Evolutionary conservation across 2,329 filamentous ascomycete genomes (phyloP).

Genomic region (Tolypocladium paradoxum): DNA sequence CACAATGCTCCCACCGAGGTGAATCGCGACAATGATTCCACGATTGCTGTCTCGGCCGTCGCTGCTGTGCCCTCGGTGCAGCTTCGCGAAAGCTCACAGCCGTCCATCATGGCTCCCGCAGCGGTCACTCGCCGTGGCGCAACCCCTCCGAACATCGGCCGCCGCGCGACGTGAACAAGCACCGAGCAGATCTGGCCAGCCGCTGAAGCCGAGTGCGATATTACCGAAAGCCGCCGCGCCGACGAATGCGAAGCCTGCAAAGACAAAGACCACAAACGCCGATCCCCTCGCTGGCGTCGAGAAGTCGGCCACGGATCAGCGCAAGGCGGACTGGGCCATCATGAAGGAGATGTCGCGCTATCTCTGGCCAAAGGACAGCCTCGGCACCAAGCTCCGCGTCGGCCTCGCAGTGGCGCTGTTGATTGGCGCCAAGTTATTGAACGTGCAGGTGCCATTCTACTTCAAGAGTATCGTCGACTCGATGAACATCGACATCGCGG

Average conservation of each 20-base stretch:
- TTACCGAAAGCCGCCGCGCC: constrained; percentile 1
- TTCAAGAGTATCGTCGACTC: constrained; percentile 97
- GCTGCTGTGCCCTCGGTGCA: constrained; percentile 20
- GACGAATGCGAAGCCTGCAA: constrained; percentile 7
- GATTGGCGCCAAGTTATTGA: constrained; percentile 85
- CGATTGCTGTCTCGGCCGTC: constrained; percentile 22
- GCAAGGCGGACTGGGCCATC: constrained; percentile 96
- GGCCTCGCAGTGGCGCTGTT: constrained; percentile 73
- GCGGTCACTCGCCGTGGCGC: constrained; percentile 6
- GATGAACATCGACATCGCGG: constrained; percentile 92
- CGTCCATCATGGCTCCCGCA: constrained; percentile 19
- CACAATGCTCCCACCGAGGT: constrained; percentile 15
- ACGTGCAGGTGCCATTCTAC: constrained; percentile 97
- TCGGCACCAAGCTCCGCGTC: constrained; percentile 67
- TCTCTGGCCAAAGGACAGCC: constrained; percentile 82
- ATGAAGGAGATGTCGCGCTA: constrained; percentile 97
- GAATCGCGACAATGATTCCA: constrained; percentile 22
- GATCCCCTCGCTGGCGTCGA: constrained; percentile 23
- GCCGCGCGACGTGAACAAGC: constrained; percentile 14
- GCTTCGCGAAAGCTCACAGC: constrained; percentile 12
- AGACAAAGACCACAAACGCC: constrained; percentile 10
- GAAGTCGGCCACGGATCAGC: constrained; percentile 68
- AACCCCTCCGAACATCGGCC: constrained; percentile 20
- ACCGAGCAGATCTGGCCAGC: neutral
- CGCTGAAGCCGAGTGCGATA: constrained; percentile 1